Conservation (phyloP, 2,329 filamentous ascomycete genomes). For the Botrytis hyacinthi region DNA sequence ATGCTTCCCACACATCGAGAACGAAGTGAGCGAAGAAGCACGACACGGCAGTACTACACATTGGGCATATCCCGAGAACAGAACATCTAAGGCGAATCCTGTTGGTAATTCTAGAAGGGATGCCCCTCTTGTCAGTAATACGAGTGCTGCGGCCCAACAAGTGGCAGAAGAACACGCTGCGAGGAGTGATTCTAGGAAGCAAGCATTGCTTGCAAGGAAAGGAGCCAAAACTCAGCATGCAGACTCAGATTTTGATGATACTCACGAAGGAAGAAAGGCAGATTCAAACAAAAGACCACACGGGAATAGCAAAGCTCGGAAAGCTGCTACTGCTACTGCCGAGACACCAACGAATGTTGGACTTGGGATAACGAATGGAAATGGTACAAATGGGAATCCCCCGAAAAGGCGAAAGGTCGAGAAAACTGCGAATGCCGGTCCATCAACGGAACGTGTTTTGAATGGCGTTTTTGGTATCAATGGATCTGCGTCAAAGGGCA, state of each 20-base stretch:
- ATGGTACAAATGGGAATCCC: slow-evolving; percentile 50
- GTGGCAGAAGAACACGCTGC: slow-evolving; percentile 81
- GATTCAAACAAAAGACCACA: slow-evolving; percentile 56
- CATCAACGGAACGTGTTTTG: slow-evolving; percentile 65
- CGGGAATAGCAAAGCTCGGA: slow-evolving; percentile 61
- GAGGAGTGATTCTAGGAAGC: slow-evolving; percentile 80
- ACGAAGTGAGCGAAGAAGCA: slow-evolving; percentile 91
- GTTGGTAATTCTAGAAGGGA: slow-evolving; percentile 76
- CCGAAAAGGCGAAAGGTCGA: slow-evolving; percentile 82
- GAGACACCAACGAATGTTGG: slow-evolving; percentile 54
- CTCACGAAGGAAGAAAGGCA: slow-evolving; percentile 44
- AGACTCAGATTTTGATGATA: slow-evolving; percentile 80
- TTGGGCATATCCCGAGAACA: slow-evolving; percentile 92
- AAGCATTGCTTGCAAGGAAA: slow-evolving; percentile 72
- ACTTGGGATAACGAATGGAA: slow-evolving; percentile 62
- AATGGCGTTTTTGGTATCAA: slow-evolving; percentile 54
- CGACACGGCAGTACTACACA: slow-evolving; percentile 88
- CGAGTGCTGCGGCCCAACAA: slow-evolving; percentile 67
- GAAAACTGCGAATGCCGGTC: slow-evolving; percentile 53
- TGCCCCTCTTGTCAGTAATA: slow-evolving; percentile 68
- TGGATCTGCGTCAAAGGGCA: slow-evolving; percentile 52
- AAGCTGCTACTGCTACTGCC: slow-evolving; percentile 51
- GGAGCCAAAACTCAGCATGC: slow-evolving; percentile 53
- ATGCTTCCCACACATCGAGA: slow-evolving; percentile 80
- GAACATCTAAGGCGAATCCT: slow-evolving; percentile 60